Base-by-base conservation (phyloP, 1,284 basidiomycete species). In the Somion occarium region DNA sequence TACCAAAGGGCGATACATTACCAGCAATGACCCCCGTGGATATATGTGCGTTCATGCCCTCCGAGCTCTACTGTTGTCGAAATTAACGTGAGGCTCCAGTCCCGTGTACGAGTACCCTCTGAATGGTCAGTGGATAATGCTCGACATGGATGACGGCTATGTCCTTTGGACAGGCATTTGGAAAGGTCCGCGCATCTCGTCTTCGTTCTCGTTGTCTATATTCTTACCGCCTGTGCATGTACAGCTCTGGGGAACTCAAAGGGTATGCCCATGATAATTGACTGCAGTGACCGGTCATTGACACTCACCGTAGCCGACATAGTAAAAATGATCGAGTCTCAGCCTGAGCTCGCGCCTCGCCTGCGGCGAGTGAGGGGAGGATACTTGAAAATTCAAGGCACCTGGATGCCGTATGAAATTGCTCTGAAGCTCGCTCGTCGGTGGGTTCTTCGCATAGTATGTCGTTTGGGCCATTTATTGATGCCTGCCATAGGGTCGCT, bases 51-150 rank as follows among this genome's bases (percentile, higher is more conserved):
- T 77, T 5, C 48, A 3, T 12, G 19, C 48, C 38, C 46, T 20
- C 45, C 20, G 34, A n/a, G 34, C 47, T 22, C 30, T 46, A 5
- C 37, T 7, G 37, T 13, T 24, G n/a, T n/a, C n/a, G n/a, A n/a
- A n/a, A n/a, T n/a, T n/a, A n/a, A n/a, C n/a, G n/a, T n/a, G 58
- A 24, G 60, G 53, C 53, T 45, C 3, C 60, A 91, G 88, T 54
- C 88, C 89, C 12, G 89, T 92, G 9, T 91, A 89, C 61, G 89
- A 92, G 66, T 92, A 92, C 60, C 89, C 88, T 2, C 73, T 92
- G 52, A 90, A 91, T 57, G 86, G 84, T 13, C 89, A 91, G 64
- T 92, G 89, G 88, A 90, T 92, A 61, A 92, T 92, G 89, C 89
- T 92, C 80, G 90, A 92, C 71, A 88, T 88, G 65, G 90, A 92